Percentiles rank a stretch among this genome's conserved stretches.
phyloP scores from a whole-genome alignment of 129 eudicot species.

The Ambrosia artemisiifolia region DNA sequence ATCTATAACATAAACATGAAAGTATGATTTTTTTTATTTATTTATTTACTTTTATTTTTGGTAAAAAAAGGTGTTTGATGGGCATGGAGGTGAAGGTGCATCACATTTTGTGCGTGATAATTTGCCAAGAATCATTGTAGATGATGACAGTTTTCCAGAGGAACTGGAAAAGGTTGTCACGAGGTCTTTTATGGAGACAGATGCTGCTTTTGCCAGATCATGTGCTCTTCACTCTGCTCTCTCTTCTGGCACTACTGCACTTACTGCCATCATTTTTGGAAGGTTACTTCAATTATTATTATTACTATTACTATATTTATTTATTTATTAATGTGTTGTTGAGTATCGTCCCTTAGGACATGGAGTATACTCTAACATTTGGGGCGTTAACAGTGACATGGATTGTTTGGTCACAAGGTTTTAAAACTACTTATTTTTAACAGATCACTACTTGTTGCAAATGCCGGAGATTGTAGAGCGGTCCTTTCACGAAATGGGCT shows the following conservation, averaged over 20 bases:
- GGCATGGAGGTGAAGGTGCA: constrained; percentile 94
- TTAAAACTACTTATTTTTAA: not conserved
- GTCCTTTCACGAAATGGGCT: constrained; percentile 68
- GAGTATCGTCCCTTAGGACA: not conserved
- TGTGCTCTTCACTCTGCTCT: constrained; percentile 69
- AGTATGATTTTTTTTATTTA: not conserved
- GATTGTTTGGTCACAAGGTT: not conserved
- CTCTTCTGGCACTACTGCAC: constrained; percentile 96
- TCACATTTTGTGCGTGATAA: constrained; percentile 86
- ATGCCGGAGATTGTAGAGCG: constrained; percentile 96
- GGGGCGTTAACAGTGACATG: too few species aligned
- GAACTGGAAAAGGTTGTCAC: constrained; percentile 86
- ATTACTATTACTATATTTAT: not conserved
- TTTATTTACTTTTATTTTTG: not conserved
- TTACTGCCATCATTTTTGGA: constrained; percentile 89
- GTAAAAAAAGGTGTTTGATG: constrained; percentile 80
- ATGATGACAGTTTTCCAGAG: constrained; percentile 85
- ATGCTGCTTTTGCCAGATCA: constrained; percentile 76
- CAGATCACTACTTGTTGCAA: constrained; percentile 92
- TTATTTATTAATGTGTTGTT: constrained; percentile 1
- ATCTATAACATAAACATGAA: not conserved
- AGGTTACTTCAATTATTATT: constrained; percentile 43
- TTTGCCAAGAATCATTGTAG: constrained; percentile 72
- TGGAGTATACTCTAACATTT: too few species aligned
- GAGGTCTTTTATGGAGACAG: constrained; percentile 75